Percentiles rank a stretch among this genome's conserved stretches.
Conservation (phyloP, 306 rosid species). For the Acacia melanoxylon region DNA sequence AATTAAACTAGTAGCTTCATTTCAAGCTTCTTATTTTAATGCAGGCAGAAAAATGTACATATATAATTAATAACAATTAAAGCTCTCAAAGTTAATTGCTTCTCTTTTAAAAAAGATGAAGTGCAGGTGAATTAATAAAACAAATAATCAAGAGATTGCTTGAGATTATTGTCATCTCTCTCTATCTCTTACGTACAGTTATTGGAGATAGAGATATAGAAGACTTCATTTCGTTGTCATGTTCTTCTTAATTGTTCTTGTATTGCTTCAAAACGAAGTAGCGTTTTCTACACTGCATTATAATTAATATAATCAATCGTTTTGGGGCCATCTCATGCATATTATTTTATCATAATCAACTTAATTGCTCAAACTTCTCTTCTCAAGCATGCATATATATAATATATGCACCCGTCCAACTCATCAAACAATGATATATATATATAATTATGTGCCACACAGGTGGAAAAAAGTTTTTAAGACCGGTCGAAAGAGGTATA, state of each 20-base stretch:
- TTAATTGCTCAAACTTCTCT: neutral
- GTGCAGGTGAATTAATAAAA: neutral
- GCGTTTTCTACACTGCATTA: neutral
- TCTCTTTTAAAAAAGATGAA: neutral
- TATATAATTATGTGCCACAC: neutral
- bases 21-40: neutral
- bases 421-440: neutral
- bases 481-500: too few species aligned
- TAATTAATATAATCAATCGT: neutral
- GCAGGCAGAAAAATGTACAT: neutral
- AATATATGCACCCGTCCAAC: neutral
- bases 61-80: neutral
- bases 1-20: neutral
- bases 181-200: neutral
- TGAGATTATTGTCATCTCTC: neutral
- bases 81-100: neutral
- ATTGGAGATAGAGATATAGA: neutral
- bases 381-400: neutral
- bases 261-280: neutral
- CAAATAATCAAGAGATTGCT: neutral
- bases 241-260: neutral
- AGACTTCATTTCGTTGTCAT: neutral
- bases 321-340: neutral
- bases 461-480: too few species aligned
- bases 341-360: neutral